Conservation (phyloP, 345 rosid species). For the Turnera subulata region DNA sequence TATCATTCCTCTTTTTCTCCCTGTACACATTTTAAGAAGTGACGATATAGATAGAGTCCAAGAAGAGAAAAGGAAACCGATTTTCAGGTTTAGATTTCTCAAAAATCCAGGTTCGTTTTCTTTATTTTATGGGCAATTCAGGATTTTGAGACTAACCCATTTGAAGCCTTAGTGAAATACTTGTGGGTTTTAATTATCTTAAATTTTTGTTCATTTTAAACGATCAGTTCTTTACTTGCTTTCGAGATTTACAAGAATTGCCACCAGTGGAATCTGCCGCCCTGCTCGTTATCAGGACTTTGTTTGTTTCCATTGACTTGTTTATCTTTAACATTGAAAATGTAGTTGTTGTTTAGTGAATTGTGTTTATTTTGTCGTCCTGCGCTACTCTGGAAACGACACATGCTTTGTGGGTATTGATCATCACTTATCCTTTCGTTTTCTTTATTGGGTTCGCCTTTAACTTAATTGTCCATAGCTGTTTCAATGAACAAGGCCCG, state of each 20-base stretch:
- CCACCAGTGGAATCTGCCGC: too few relatives aligned
- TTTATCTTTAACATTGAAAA: too few relatives aligned
- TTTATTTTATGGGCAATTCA: neutral
- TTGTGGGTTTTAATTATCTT: neutral
- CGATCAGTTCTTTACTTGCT: neutral
- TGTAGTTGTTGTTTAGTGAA: neutral
- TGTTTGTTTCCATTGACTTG: too few relatives aligned
- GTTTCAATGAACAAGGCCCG: too few relatives aligned
- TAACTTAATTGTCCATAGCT: too few relatives aligned
- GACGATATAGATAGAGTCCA: neutral
- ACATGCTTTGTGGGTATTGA: too few relatives aligned
- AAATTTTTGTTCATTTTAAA: too few relatives aligned
- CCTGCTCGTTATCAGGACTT: too few relatives aligned
- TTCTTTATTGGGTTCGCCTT: too few relatives aligned
- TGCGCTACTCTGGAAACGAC: too few relatives aligned
- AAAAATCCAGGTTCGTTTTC: conserved; percentile 6
- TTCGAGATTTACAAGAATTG: neutral
- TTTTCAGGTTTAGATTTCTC: neutral
- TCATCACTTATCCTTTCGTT: too few relatives aligned
- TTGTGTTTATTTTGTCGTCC: neutral
- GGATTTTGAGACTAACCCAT: neutral
- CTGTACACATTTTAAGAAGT: neutral
- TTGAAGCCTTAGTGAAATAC: neutral
- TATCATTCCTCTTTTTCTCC: neutral
- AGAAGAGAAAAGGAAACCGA: neutral